These are phyloP conservation scores for Salix brachista DNA, from an alignment of 345 rosid genomes.

Conservation along the genomic window DNA sequence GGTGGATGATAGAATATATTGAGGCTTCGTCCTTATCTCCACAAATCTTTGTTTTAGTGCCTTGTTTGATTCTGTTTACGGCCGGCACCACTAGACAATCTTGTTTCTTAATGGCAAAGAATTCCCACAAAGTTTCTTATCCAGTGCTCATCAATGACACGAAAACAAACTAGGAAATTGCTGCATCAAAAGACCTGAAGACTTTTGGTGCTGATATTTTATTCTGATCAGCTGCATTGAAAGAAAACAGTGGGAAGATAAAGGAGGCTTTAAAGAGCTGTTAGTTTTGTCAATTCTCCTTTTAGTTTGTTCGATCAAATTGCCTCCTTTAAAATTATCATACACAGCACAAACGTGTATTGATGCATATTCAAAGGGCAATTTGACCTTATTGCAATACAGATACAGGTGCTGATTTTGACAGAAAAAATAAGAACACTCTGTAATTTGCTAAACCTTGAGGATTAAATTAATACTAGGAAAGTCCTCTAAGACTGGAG, in stretches of 20 bases:
- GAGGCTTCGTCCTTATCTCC: slow-evolving; percentile 20
- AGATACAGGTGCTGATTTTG: neutral
- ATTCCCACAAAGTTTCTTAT: slow-evolving; percentile 7
- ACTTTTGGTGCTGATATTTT: neutral
- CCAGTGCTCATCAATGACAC: neutral
- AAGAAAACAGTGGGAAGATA: neutral
- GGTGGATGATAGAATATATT: slow-evolving; percentile 20
- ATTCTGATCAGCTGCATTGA: neutral
- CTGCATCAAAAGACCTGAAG: neutral
- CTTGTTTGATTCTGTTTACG: slow-evolving; percentile 15
- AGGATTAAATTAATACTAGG: neutral
- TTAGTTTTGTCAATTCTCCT: neutral
- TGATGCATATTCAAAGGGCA: no score
- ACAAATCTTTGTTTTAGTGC: slow-evolving; percentile 19
- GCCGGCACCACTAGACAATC: slow-evolving; percentile 15
- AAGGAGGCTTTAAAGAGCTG: neutral
- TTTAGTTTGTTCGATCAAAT: neutral
- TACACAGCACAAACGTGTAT: no score
- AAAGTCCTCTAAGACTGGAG: neutral
- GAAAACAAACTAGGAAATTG: neutral
- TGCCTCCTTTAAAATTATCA: no score
- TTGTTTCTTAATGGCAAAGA: slow-evolving; percentile 9
- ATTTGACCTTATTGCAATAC: no score
- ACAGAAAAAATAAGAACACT: neutral
- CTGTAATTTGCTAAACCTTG: neutral